Evolutionary conservation across 2,329 filamentous ascomycete genomes (phyloP).

Genomic region (Diplodia mutila): DNA sequence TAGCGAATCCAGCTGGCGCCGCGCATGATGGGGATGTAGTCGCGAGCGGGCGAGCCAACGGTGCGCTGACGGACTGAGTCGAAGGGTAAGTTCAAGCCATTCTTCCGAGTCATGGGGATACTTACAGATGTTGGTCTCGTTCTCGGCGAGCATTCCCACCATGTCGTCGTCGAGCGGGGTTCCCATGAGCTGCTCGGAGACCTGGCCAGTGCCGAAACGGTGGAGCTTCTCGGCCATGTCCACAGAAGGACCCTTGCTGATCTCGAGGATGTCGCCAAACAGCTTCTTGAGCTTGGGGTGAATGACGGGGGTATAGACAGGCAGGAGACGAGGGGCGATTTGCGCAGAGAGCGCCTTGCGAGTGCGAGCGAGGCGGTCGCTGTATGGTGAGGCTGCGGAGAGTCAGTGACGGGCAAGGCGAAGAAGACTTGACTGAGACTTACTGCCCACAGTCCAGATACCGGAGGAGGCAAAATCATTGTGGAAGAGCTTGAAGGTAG

Average conservation of each 20-base stretch:
- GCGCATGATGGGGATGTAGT: conserved; percentile 28
- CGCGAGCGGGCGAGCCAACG: conserved; percentile 29
- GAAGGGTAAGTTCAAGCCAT: not conserved
- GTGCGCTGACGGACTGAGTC: conserved; percentile 29
- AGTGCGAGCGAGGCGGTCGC: conserved; percentile 29
- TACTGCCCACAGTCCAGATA: conserved; percentile 9
- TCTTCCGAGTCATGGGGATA: not conserved
- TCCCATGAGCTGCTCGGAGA: conserved; percentile 30
- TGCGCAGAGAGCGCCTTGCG: conserved; percentile 29
- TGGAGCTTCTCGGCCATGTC: conserved; percentile 30
- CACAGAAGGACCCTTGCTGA: conserved; percentile 29
- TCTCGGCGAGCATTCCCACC: conserved; percentile 29
- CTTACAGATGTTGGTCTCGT: conserved; percentile 31
- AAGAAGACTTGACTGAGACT: not conserved
- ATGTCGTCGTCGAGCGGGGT: conserved; percentile 28
- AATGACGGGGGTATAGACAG: conserved; percentile 30
- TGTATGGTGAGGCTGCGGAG: conserved; percentile 26
- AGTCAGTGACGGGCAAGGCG: not conserved
- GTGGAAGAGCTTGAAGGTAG: conserved; percentile 7
- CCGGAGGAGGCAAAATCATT: not conserved
- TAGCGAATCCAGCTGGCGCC: conserved; percentile 25
- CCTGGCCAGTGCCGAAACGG: conserved; percentile 29
- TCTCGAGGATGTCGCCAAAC: conserved; percentile 27
- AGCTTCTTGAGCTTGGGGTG: conserved; percentile 30
- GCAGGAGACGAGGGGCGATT: conserved; percentile 29